Percentiles rank a stretch among this genome's conserved stretches.
Conservation (phyloP, 768 basidiomycete genomes). For the Asterophora parasitica region DNA sequence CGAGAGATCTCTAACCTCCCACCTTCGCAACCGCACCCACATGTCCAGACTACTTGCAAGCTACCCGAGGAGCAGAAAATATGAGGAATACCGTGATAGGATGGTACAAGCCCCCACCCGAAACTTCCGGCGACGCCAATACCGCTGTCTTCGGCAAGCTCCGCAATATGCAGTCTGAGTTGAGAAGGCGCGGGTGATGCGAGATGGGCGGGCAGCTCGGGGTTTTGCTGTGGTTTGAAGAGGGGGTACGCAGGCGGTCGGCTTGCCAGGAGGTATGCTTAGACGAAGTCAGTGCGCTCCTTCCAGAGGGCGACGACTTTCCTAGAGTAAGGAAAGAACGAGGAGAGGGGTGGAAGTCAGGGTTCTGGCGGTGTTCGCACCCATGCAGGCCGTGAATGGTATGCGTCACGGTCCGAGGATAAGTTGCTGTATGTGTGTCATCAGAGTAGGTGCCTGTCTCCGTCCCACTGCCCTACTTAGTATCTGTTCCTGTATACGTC, state of each 20-base stretch:
- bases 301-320: slow-evolving; percentile 82
- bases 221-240: no score
- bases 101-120: no score
- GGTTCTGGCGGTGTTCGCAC: slow-evolving; percentile 34
- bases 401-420: slow-evolving; percentile 5
- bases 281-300: slow-evolving; percentile 65
- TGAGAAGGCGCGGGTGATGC: no score
- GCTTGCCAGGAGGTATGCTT: slow-evolving; percentile 32
- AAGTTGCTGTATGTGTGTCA: slow-evolving; percentile 26
- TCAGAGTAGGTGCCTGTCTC: slow-evolving; percentile 28
- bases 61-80: no score
- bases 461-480: slow-evolving; percentile 23
- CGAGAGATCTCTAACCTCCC: no score
- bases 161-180: no score
- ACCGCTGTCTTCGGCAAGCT: no score
- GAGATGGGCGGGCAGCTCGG: no score
- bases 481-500: slow-evolving; percentile 12
- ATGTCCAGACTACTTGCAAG: no score
- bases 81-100: no score
- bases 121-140: no score
- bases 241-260: slow-evolving; percentile 76
- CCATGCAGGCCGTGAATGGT: slow-evolving; percentile 28
- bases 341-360: slow-evolving; percentile 54
- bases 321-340: slow-evolving; percentile 65
- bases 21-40: no score